Base-by-base conservation (phyloP, 768 basidiomycete species). In the Podaxis sp. region DNA sequence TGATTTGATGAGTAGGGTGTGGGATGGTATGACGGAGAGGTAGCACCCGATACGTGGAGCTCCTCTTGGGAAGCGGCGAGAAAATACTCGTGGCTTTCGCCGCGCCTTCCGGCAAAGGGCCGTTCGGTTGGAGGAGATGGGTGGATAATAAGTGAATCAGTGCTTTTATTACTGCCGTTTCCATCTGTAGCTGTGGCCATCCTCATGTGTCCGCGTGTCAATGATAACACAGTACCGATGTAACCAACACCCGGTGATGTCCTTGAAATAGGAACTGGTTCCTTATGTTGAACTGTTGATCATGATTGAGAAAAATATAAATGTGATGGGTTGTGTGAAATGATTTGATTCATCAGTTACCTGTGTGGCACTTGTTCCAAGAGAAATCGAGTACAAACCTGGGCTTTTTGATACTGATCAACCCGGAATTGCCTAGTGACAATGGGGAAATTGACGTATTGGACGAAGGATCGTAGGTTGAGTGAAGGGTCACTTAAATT, bases 11-110 rank as follows among this genome's bases (percentile, higher is more conserved):
- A 67, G 62, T 73, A 76, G 20, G 76, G 70, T 52, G 71, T 57
- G 15, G 70, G 72, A 4, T 71, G 73, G 68, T 80, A 81, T 0
- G 77, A 76, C 17, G 79, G 79, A 8, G 79, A 79, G 15, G 77
- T 37, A 30, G 49, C 24, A 53, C 55, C 30, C 53, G 48, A 17
- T 38, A 13, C 5, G 26, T 26, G 33, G 30, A 57, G 38, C 46
- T 65, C 64, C 51, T 61, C 66, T 22, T 52, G 51, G 36, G 64
- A 62, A 56, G 51, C 59, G 55, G 60, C 60, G 56, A 64, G 58
- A 44, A 60, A 36, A 13, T 54, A 53, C 40, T 51, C 37, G 62
- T 48, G 49, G 22, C 26, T 13, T 20, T 56, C 33, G 48, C 33
- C 46, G 24, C 22, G 49, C 20, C 48, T 38, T 51, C 58, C 49